These are phyloP conservation scores for Gymnopilus dilepis DNA, from an alignment of 768 basidiomycete species.

Conservation along the genomic window DNA sequence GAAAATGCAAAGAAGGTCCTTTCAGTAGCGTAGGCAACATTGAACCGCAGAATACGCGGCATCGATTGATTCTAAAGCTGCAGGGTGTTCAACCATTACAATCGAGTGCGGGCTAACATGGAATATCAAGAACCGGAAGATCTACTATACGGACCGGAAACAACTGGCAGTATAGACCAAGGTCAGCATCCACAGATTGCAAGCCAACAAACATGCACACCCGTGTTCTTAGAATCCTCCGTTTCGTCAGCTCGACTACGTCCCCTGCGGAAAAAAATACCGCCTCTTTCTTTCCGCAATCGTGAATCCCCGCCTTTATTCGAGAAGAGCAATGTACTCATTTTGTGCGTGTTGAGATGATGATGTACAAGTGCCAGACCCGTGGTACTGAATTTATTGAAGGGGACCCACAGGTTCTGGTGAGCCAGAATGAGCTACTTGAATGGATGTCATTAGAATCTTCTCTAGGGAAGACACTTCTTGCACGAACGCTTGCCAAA, in stretches of 20 bases:
- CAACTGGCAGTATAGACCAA: background rate
- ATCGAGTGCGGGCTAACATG: slow-evolving; percentile 79
- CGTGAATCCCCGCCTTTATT: slow-evolving; percentile 63
- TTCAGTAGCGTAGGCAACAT: slow-evolving; percentile 82
- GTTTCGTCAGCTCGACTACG: slow-evolving; percentile 65
- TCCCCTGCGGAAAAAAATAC: slow-evolving; percentile 55
- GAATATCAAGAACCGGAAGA: slow-evolving; percentile 49
- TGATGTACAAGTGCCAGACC: background rate
- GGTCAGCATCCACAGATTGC: background rate
- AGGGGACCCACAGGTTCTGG: slow-evolving; percentile 90
- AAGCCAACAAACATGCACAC: background rate
- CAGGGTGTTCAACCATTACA: slow-evolving; percentile 96
- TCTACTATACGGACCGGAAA: slow-evolving; percentile 9
- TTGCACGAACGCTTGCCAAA: slow-evolving; percentile 90
- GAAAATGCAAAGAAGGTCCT: slow-evolving; percentile 92
- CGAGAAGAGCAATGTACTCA: slow-evolving; percentile 96
- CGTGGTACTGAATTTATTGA: slow-evolving; percentile 8
- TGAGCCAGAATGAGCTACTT: slow-evolving; percentile 30
- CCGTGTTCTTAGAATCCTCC: slow-evolving; percentile 31
- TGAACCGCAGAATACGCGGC: background rate
- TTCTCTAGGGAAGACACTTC: slow-evolving; percentile 78
- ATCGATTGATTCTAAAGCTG: background rate
- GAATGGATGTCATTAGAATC: background rate
- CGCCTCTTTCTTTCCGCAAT: slow-evolving; percentile 41
- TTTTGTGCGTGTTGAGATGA: slow-evolving; percentile 64